Evolutionary conservation across 2,329 filamentous ascomycete species (phyloP).

Genomic region (Paecilomyces formosus): DNA sequence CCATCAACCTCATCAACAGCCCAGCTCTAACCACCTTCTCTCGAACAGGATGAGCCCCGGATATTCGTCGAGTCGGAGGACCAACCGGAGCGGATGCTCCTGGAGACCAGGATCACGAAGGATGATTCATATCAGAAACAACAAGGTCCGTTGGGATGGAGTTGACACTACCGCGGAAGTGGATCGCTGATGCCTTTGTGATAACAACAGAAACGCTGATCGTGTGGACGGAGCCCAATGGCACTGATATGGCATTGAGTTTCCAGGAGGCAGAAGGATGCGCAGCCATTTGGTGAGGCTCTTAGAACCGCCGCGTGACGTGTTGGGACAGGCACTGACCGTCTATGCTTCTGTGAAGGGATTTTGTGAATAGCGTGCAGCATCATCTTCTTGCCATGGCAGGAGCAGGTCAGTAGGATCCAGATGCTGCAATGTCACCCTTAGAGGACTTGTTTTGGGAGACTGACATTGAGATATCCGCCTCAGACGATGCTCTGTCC

Average conservation of each 20-base stretch:
- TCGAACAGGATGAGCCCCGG: conserved; percentile 65
- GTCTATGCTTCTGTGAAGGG: conserved; percentile 48
- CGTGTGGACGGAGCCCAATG: conserved; percentile 90
- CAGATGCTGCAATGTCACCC: background rate
- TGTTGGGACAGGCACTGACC: conserved; percentile 15
- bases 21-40: background rate
- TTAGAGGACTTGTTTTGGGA: background rate
- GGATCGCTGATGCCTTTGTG: conserved; percentile 16
- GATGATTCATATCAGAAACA: conserved; percentile 98
- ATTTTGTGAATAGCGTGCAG: conserved; percentile 83
- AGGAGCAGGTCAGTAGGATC: conserved; percentile 49
- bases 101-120: conserved; percentile 84
- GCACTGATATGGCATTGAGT: conserved; percentile 93
- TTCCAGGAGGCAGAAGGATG: conserved; percentile 98
- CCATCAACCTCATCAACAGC: background rate
- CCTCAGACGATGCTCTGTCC: conserved; percentile 71
- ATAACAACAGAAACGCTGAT: conserved; percentile 74
- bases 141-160: conserved; percentile 57
- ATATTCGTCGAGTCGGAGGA: conserved; percentile 94
- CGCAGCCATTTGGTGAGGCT: conserved; percentile 72
- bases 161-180: background rate
- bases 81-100: conserved; percentile 69
- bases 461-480: conserved; percentile 2
- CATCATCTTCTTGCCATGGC: conserved; percentile 59
- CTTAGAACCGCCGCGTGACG: conserved; percentile 1